Evolutionary conservation across 2,329 filamentous ascomycete species (phyloP).

Genomic region (Penicillium thymicola): DNA sequence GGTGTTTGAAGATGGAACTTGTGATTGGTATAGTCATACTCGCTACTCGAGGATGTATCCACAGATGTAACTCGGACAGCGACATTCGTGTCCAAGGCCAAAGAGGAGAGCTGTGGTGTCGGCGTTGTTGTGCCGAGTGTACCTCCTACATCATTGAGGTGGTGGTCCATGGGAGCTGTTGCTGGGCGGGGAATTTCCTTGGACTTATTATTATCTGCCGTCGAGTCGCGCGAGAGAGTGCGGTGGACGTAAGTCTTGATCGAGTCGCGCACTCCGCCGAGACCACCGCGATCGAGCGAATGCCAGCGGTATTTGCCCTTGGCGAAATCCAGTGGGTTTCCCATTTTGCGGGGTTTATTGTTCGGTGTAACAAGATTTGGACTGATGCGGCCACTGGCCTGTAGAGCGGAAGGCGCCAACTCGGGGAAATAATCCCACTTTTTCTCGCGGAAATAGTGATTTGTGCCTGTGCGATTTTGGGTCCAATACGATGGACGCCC

Average conservation of each 20-base stretch:
- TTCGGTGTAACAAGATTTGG: conserved; percentile 5
- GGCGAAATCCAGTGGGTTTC: conserved; percentile 23
- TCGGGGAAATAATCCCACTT: conserved; percentile 44
- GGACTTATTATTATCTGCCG: conserved; percentile 16
- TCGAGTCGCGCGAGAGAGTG: conserved; percentile 26
- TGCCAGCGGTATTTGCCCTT: conserved; percentile 22
- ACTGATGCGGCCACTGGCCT: conserved; percentile 11
- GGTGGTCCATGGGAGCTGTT: conserved; percentile 10
- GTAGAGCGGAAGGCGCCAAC: conserved; percentile 30
- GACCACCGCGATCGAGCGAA: conserved; percentile 22
- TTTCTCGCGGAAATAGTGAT: conserved; percentile 41
- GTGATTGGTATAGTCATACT: conserved; percentile 5
- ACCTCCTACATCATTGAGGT: neutral
- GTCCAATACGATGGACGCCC: conserved; percentile 22
- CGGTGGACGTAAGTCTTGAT: conserved; percentile 37
- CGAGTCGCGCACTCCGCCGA: conserved; percentile 31
- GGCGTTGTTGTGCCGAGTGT: neutral
- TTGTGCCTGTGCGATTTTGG: conserved; percentile 23
- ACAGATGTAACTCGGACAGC: neutral
- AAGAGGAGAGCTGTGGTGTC: neutral
- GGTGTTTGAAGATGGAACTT: conserved; percentile 6
- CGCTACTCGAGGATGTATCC: neutral
- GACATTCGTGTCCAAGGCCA: neutral
- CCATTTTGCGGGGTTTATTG: conserved; percentile 24
- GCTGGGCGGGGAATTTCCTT: conserved; percentile 13